Evolutionary conservation across 2,329 filamentous ascomycete genomes (phyloP).

Genomic region (Dendrostoma leiphaemia): DNA sequence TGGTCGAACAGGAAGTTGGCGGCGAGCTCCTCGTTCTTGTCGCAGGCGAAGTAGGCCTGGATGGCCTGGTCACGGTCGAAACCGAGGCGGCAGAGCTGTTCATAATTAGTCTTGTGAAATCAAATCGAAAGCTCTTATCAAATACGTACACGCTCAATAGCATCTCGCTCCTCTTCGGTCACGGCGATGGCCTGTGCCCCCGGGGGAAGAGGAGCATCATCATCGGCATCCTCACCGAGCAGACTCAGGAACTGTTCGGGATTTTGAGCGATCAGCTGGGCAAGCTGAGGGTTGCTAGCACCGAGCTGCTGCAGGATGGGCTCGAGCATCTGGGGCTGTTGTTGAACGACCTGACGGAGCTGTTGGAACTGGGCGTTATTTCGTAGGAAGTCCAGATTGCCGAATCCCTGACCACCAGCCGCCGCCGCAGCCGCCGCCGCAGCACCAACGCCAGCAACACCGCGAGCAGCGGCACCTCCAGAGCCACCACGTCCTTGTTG

Average conservation of each 20-base stretch:
- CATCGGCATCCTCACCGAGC: constrained; percentile 82
- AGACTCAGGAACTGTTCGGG: constrained; percentile 91
- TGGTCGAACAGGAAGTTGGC: constrained; percentile 99
- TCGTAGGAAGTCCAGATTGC: constrained; percentile 88
- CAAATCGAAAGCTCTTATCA: constrained; percentile 7
- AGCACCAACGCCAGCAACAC: constrained; percentile 42
- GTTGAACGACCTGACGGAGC: constrained; percentile 92
- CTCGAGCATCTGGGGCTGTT: constrained; percentile 97
- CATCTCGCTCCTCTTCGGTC: constrained; percentile 93
- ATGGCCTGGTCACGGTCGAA: constrained; percentile 93
- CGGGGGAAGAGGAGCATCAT: constrained; percentile 80
- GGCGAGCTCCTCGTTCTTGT: constrained; percentile 98
- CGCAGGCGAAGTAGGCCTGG: constrained; percentile 97
- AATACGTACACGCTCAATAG: constrained; percentile 81
- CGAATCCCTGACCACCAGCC: constrained; percentile 50
- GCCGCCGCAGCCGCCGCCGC: constrained; percentile 49
- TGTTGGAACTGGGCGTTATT: constrained; percentile 98
- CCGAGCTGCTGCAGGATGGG: constrained; percentile 96
- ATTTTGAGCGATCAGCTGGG: constrained; percentile 86
- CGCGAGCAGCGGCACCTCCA: constrained; percentile 41
- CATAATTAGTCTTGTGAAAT: constrained; percentile 15
- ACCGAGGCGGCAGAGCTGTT: constrained; percentile 82
- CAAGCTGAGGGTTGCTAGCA: constrained; percentile 90
- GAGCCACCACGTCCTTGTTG: constrained; percentile 58
- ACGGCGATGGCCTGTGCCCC: constrained; percentile 88